Evolutionary conservation across 371 early-diverging fungal species (phyloP), one percentile per base, ranked within the genome.

Genomic region (Apophysomyces sp.): DNA sequence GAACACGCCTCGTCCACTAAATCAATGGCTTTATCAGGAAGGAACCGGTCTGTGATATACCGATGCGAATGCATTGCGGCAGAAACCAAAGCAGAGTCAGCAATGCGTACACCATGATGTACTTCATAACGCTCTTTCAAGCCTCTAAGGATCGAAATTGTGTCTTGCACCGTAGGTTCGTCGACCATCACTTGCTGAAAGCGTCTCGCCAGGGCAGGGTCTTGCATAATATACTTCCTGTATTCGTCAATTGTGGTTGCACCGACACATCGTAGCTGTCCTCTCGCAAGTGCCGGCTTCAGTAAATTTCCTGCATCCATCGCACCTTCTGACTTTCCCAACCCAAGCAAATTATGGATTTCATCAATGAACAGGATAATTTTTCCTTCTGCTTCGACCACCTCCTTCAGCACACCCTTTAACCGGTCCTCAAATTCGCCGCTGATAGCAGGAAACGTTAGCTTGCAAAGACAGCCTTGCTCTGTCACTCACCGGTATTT

Each of bases 181-280:
- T 66, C 72, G 0, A 79, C 86, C 85, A 86, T 82, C 2, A 95
- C 87, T 24, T 88, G 80, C 57, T 92, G 91, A 80, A 95, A 95
- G 57, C 96, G 85, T 67, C 96, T 80, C 4, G 91, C 93, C 69
- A 95, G 80, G 7, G 96, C 96, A 11, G 92, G 87, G 67, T 95
- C 96, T 63, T 92, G 88, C 74, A 93, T 92, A 36, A 91, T 89
- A 62, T 91, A 86, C 68, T 75, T 88, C 69, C 94, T 82, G 68
- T 94, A 95, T 65, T 95, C 96, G 55, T 92, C 93, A 63, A 88
- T 85, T 1, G 96, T 95, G 4, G 96, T 95, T 0, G 96, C 94
- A 44, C 96, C 96, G 54, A 90, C 90, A 71, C 93, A 93, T 32
- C 89, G 87, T 13, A 95, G 78, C 21, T 79, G 74, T 2, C 94